Conservation (phyloP, 306 rosid genomes). For the Gastrolobium bilobum region DNA sequence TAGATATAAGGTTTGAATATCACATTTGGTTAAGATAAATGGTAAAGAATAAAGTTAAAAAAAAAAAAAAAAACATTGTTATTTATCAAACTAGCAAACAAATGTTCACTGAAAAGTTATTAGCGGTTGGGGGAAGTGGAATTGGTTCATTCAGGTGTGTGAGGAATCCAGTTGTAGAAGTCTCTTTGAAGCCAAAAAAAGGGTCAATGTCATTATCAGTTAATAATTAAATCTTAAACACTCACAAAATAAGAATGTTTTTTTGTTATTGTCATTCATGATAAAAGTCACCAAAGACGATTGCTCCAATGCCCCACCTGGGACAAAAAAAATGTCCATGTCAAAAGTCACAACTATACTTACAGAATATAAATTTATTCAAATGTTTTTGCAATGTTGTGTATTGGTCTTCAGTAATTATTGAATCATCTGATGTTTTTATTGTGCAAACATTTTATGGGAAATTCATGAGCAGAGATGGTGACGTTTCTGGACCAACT, state of each 20-base stretch:
- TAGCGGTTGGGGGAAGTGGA: neutral
- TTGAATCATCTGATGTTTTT: conserved; percentile 24
- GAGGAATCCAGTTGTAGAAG: conserved; percentile 28
- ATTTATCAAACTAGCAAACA: neutral
- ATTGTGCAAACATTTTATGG: neutral
- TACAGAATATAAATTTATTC: neutral
- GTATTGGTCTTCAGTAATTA: conserved; percentile 36
- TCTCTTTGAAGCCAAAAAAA: conserved; percentile 24
- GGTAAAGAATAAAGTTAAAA: too few species aligned
- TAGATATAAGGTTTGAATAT: too few species aligned
- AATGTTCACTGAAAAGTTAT: neutral
- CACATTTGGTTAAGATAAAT: too few species aligned
- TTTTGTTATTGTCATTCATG: conserved; percentile 30
- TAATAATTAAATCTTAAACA: conserved; percentile 9
- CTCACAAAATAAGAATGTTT: neutral
- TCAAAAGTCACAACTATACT: neutral
- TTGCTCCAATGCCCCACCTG: conserved; percentile 42
- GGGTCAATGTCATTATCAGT: neutral
- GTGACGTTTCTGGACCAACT: conserved; percentile 40
- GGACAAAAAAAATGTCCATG: conserved; percentile 1
- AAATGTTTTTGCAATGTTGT: conserved; percentile 14
- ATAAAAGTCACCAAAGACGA: conserved; percentile 20
- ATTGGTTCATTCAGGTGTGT: neutral
- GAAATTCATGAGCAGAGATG: conserved; percentile 19
- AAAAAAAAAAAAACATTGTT: too few species aligned